Base-by-base conservation (phyloP, 148 eudicot species). In the Chenopodium berlandieri region DNA sequence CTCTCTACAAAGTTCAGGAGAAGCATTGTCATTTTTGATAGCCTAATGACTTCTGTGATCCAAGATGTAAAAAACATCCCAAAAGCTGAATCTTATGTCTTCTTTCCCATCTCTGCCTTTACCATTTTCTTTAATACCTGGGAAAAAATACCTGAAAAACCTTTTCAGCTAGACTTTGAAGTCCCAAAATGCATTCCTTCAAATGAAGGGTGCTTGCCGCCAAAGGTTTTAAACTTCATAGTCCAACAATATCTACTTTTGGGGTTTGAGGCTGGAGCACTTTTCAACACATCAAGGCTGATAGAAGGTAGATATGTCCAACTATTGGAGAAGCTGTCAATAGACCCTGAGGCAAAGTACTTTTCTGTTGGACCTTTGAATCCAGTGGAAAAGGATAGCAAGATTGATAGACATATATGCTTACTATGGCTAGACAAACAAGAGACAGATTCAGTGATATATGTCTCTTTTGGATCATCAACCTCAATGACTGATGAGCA, bases 391-490 rank as follows among this genome's bases (percentile, higher is more conserved):
- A 40, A 65, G 37, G 34, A 66, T 46, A 63, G 13, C 31, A 25
- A 50, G 20, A 27, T 44, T 65, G 23, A 66, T 22, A 81, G 81
- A 47, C 78, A 76, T 77, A 67, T 13, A 73, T 65, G 81, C 66
- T 47, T 84, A 23, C 75, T 71, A 54, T 84, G 83, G 81, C 74
- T 84, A 12, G 86, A 84, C 34, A 81, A 73, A 56, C 83, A 89
- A 40, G 84, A 75, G 54, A 63, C 77, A 9, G 84, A 83, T 56
- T 89, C 91, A 0, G 96, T 94, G 31, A 84, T 94, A 3, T 92
- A 81, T 67, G 88, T 92, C 5, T 91, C 94, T 0, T 92, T 92
- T 71, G 97, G 97, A 22, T 88, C 92, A 3, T 81, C 90, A 11
- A 87, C 86, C 44, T 76, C 92, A 1, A 31, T 92, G 70, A 62